phyloP scores from a whole-genome alignment of 345 rosid genomes.

The Eucalyptus cladocalyx region DNA sequence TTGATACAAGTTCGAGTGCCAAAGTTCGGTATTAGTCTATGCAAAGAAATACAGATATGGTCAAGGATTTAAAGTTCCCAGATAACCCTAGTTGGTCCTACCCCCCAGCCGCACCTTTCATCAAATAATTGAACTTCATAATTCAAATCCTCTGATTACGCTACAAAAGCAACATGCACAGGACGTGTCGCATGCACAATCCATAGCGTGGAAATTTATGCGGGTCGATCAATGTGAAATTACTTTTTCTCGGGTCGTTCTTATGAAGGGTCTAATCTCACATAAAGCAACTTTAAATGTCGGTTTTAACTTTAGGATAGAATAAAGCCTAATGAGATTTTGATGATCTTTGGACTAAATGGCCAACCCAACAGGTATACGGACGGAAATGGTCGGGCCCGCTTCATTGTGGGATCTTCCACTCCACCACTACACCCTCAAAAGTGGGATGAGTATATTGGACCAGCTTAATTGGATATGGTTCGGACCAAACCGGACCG shows the following conservation, averaged over 20 bases:
- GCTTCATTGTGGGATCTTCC: background rate
- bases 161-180: rapidly evolving
- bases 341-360: background rate
- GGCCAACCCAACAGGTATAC: background rate
- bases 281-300: background rate
- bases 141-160: background rate
- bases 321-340: background rate
- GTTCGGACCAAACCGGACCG: rapidly evolving
- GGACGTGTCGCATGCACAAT: too few relatives aligned
- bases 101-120: background rate
- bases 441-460: background rate
- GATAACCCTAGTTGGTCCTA: background rate
- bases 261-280: background rate
- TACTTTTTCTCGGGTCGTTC: background rate
- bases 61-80: background rate
- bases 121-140: background rate
- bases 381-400: background rate
- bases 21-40: background rate
- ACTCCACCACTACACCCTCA: background rate
- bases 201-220: background rate
- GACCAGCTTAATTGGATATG: too few relatives aligned
- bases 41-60: background rate
- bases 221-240: background rate
- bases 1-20: background rate
- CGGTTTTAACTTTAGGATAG: background rate